Evolutionary conservation across 805 yeast genomes (phyloP).

Genomic region (Wickerhamiella qilinensis): DNA sequence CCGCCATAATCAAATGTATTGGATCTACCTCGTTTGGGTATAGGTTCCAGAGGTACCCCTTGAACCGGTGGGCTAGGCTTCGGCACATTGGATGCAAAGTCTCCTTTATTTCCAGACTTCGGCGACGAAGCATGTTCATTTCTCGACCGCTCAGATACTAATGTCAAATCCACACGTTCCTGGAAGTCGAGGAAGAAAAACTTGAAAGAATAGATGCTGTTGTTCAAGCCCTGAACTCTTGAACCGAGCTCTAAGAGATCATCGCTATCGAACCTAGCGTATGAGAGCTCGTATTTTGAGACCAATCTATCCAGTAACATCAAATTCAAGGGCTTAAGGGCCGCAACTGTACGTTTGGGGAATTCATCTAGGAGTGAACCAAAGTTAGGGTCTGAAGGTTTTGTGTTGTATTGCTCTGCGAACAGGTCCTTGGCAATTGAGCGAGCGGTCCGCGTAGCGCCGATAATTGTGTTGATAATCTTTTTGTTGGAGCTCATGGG

Average conservation of each 20-base stretch:
- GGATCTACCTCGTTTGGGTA: neutral
- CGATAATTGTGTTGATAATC: neutral
- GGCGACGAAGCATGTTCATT: neutral
- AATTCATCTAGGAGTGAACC: neutral
- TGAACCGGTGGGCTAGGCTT: too few relatives aligned
- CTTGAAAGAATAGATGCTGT: constrained; percentile 1
- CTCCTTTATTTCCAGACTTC: too few relatives aligned
- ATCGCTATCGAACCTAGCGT: constrained; percentile 4
- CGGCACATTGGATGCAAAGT: too few relatives aligned
- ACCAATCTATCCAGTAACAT: constrained; percentile 1
- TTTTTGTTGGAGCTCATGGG: constrained; percentile 1
- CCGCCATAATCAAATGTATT: neutral
- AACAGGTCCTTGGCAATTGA: constrained; percentile 1
- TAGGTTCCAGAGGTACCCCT: neutral
- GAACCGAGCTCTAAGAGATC: constrained; percentile 3
- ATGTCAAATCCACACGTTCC: neutral
- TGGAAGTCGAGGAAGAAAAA: constrained; percentile 3
- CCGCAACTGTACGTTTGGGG: neutral
- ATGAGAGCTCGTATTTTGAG: constrained; percentile 2
- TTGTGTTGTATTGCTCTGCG: neutral
- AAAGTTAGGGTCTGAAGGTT: constrained; percentile 10
- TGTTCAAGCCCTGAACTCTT: constrained; percentile 1
- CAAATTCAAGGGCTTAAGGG: neutral
- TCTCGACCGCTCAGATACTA: constrained; percentile 1
- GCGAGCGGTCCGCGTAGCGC: neutral